phyloP scores from a whole-genome alignment of 495 filamentous ascomycete genomes.

The Aspergillus ostianus region DNA sequence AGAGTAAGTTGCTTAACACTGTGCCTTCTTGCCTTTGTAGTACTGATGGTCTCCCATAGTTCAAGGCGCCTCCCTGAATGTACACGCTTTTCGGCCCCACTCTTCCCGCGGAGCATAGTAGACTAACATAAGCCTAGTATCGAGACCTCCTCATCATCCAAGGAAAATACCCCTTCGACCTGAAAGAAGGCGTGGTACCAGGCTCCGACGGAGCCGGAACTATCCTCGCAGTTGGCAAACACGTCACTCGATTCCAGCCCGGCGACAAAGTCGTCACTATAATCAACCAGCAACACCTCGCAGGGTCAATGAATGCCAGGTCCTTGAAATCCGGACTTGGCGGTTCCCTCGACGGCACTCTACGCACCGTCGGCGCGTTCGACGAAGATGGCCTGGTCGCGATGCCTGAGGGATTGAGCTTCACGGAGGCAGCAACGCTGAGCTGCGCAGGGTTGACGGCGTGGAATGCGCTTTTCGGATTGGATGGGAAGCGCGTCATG shows the following conservation, averaged over 20 bases:
- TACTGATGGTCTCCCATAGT: background rate
- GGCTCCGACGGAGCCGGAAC: slow-evolving; percentile 41
- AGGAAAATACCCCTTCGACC: slow-evolving; percentile 10
- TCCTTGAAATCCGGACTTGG: slow-evolving; percentile 50
- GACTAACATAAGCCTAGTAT: background rate
- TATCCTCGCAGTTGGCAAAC: slow-evolving; percentile 40
- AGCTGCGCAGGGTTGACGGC: slow-evolving; percentile 41
- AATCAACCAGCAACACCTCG: slow-evolving; percentile 62
- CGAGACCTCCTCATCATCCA: background rate
- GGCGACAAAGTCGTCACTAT: slow-evolving; percentile 63
- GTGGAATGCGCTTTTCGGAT: slow-evolving; percentile 39
- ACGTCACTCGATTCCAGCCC: slow-evolving; percentile 54
- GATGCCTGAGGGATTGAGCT: slow-evolving; percentile 51
- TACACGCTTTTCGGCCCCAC: background rate
- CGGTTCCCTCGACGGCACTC: slow-evolving; percentile 57
- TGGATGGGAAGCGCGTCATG: slow-evolving; percentile 40
- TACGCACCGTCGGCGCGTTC: slow-evolving; percentile 58
- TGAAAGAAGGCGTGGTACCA: slow-evolving; percentile 13
- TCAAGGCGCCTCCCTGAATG: background rate
- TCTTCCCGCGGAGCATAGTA: background rate
- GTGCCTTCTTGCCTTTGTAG: background rate
- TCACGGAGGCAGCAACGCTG: slow-evolving; percentile 54
- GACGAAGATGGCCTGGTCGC: slow-evolving; percentile 56
- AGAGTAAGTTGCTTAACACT: background rate
- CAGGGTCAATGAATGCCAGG: slow-evolving; percentile 38